Percentiles rank a stretch among this genome's conserved stretches.
phyloP scores from a whole-genome alignment of 73 alveolate genomes.

The Paraurostyla sp. region DNA sequence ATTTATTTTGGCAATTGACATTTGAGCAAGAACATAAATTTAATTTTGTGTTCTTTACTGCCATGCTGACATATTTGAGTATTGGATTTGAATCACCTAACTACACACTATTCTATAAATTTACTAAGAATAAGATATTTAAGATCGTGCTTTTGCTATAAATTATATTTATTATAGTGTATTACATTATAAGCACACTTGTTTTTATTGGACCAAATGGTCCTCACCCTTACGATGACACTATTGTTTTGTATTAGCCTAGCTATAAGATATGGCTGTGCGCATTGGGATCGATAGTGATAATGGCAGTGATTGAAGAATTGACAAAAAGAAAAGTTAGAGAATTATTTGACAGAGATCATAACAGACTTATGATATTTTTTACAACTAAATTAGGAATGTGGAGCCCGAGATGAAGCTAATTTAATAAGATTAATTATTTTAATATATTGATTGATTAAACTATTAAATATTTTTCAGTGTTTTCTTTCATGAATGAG shows the following conservation, averaged over 20 bases:
- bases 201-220: background rate
- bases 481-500: background rate
- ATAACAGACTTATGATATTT: constrained; percentile 62
- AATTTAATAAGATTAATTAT: background rate
- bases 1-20: constrained; percentile 25
- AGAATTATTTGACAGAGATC: constrained; percentile 55
- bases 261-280: constrained; percentile 46
- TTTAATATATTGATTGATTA: background rate
- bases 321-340: constrained; percentile 41
- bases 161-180: background rate
- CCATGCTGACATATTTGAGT: constrained; percentile 24
- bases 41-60: background rate
- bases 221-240: background rate
- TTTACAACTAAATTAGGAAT: constrained; percentile 73
- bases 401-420: constrained; percentile 69
- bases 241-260: background rate
- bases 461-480: background rate
- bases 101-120: background rate
- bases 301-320: constrained; percentile 53
- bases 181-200: constrained; percentile 34
- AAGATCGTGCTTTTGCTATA: background rate
- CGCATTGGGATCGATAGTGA: background rate
- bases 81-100: constrained; percentile 43
- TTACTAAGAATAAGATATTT: constrained; percentile 27
- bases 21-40: constrained; percentile 46